These are phyloP conservation scores for Rhizophlyctis rosea DNA, from an alignment of 192 early-diverging fungal genomes.

Conservation along the genomic window DNA sequence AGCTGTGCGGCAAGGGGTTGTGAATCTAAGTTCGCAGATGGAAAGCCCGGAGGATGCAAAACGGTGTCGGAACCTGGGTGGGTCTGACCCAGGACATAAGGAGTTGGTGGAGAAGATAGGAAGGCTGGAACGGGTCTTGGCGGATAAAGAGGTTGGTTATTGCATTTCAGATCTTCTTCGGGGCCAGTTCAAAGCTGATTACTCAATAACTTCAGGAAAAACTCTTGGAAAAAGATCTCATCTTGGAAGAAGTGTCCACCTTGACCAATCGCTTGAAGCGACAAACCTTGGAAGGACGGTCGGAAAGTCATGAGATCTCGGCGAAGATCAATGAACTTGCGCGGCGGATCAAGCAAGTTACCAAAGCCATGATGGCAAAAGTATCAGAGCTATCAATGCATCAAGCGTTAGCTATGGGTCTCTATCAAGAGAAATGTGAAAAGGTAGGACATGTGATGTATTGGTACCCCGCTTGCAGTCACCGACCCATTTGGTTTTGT, in stretches of 20 bases:
- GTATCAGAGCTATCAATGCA: conserved; percentile 63
- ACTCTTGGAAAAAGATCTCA: conserved; percentile 58
- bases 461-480: neutral
- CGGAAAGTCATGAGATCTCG: conserved; percentile 42
- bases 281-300: conserved; percentile 46
- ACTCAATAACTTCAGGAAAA: conserved; percentile 37
- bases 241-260: conserved; percentile 51
- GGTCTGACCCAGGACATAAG: conserved; percentile 45
- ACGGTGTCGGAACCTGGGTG: conserved; percentile 49
- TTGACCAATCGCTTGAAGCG: conserved; percentile 48
- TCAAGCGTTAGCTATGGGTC: conserved; percentile 54
- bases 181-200: too few relatives aligned
- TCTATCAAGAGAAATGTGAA: conserved; percentile 58
- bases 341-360: conserved; percentile 48
- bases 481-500: neutral
- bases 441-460: conserved; percentile 31
- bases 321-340: conserved; percentile 52
- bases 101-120: conserved; percentile 50
- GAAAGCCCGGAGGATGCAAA: conserved; percentile 47
- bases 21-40: conserved; percentile 39
- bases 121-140: conserved; percentile 47
- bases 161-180: too few relatives aligned
- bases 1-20: conserved; percentile 23
- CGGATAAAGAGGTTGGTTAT: conserved; percentile 56
- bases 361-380: conserved; percentile 54